phyloP scores from a whole-genome alignment of 140 eudicot genomes.

The Ambrosia hybrid region DNA sequence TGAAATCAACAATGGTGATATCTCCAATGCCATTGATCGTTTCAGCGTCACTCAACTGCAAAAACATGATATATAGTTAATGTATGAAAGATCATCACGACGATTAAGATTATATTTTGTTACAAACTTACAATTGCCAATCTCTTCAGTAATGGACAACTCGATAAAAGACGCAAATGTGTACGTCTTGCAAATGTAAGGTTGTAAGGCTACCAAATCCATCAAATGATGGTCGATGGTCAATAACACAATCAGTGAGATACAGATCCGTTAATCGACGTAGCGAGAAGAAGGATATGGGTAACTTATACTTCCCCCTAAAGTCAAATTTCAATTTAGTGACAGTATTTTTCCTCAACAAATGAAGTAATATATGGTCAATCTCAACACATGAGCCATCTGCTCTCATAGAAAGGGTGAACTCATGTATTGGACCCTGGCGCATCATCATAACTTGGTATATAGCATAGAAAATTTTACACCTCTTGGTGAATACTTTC shows the following conservation, averaged over 20 bases:
- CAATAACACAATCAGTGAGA: not conserved
- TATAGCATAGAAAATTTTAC: slow-evolving; percentile 9
- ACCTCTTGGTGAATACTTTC: not conserved
- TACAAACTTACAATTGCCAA: slow-evolving; percentile 12
- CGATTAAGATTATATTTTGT: not conserved
- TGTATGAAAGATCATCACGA: not conserved
- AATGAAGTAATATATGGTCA: slow-evolving; percentile 2
- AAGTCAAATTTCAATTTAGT: not conserved
- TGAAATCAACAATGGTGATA: slow-evolving; percentile 4
- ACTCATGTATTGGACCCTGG: not conserved
- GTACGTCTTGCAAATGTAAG: slow-evolving; percentile 13
- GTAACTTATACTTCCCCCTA: not conserved
- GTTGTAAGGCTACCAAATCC: slow-evolving; percentile 6
- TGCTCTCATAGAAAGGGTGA: not conserved
- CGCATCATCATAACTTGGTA: not conserved
- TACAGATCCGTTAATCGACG: not conserved
- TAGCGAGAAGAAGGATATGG: not conserved
- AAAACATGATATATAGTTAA: not conserved
- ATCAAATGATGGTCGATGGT: not conserved
- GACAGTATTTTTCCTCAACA: not conserved
- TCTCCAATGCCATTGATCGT: not conserved
- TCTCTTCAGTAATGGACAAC: slow-evolving; percentile 11
- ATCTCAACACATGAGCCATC: not conserved
- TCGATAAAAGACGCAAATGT: not conserved
- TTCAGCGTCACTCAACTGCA: not conserved